phyloP scores from a whole-genome alignment of 345 rosid species.

The Brassica rapa region DNA sequence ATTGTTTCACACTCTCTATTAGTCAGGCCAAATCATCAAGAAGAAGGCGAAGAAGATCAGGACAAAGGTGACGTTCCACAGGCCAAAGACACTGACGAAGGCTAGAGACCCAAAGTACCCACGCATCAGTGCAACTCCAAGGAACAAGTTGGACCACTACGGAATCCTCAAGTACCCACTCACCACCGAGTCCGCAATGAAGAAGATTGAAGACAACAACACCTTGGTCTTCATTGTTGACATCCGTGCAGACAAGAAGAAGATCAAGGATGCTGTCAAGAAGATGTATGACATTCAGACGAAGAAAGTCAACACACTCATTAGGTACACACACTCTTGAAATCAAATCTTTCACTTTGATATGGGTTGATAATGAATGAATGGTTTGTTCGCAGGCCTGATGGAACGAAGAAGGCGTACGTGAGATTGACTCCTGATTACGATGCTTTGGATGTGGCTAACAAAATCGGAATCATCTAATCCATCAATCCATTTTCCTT shows the following conservation, averaged over 20 bases:
- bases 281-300: conserved; percentile 68
- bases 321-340: conserved; percentile 45
- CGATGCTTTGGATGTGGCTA: conserved; percentile 96
- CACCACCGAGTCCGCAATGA: conserved; percentile 71
- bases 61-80: conserved; percentile 43
- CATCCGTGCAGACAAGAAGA: conserved; percentile 66
- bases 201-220: conserved; percentile 70
- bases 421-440: conserved; percentile 90
- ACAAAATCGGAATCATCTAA: conserved; percentile 93
- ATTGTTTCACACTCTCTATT: not conserved
- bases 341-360: not conserved
- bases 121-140: conserved; percentile 34
- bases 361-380: not conserved
- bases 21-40: conserved; percentile 57
- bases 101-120: conserved; percentile 35
- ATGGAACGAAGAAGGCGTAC: conserved; percentile 92
- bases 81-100: conserved; percentile 43
- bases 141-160: conserved; percentile 48
- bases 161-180: conserved; percentile 62
- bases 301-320: conserved; percentile 67
- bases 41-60: conserved; percentile 41
- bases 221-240: conserved; percentile 65
- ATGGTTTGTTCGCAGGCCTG: conserved; percentile 58
- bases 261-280: conserved; percentile 66
- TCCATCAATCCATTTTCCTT: not conserved